Evolutionary conservation across 495 filamentous ascomycete genomes (phyloP).

Genomic region (Jackrogersella multiformis): DNA sequence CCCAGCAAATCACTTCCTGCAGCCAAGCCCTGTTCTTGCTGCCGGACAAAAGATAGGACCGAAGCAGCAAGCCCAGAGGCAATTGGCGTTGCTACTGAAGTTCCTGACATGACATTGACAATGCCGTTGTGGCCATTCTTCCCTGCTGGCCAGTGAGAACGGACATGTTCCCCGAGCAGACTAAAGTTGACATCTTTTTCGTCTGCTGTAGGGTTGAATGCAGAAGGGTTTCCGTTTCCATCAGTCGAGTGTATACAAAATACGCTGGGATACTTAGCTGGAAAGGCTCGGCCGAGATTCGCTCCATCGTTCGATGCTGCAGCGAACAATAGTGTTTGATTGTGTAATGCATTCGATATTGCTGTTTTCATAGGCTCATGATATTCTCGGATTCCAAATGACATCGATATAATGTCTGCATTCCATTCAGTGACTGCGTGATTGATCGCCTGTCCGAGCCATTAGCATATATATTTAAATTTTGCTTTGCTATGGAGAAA

Average conservation of each 20-base stretch:
- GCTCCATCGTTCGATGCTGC: neutral
- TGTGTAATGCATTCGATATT: neutral
- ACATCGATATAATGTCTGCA: neutral
- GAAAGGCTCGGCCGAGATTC: neutral
- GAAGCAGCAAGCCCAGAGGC: neutral
- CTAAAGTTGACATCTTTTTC: neutral
- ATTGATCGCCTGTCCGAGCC: no score
- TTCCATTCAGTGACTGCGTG: neutral
- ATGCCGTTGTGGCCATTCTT: neutral
- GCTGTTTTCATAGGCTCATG: neutral
- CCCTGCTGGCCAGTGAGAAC: neutral
- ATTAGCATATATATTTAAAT: no score
- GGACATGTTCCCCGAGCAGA: neutral
- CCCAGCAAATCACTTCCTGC: neutral
- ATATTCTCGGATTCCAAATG: neutral
- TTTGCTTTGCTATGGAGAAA: no score
- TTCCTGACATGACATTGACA: neutral
- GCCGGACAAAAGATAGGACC: neutral
- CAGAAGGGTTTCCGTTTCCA: neutral
- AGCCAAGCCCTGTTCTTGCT: neutral
- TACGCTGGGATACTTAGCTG: neutral
- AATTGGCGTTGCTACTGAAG: neutral
- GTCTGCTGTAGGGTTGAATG: neutral
- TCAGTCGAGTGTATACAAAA: neutral
- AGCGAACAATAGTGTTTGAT: neutral